These are phyloP conservation scores for Jackrogersella multiformis DNA, from an alignment of 495 filamentous ascomycete species.

Conservation along the genomic window DNA sequence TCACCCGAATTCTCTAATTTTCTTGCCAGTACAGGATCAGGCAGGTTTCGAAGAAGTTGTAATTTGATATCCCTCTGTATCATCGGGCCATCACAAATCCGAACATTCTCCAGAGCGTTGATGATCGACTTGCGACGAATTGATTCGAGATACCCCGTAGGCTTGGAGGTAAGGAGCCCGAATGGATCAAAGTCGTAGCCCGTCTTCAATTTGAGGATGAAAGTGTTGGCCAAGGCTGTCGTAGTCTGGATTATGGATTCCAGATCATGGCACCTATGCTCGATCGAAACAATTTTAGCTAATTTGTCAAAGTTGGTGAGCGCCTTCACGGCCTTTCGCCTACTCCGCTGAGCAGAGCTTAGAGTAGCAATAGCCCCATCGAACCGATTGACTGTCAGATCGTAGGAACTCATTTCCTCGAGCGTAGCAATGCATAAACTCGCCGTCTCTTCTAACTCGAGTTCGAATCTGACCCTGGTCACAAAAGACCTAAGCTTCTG, in stretches of 20 bases:
- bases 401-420: constrained; percentile 6
- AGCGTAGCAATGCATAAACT: constrained; percentile 4
- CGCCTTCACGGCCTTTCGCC: background rate
- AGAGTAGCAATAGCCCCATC: constrained; percentile 8
- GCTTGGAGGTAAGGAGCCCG: constrained; percentile 12
- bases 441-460: constrained; percentile 28
- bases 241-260: constrained; percentile 16
- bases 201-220: constrained; percentile 30
- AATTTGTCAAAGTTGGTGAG: constrained; percentile 10
- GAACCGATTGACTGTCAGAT: constrained; percentile 2
- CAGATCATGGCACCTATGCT: constrained; percentile 17
- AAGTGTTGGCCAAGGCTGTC: constrained; percentile 6
- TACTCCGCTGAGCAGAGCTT: constrained; percentile 17
- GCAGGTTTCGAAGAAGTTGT: constrained; percentile 27
- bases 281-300: constrained; percentile 15
- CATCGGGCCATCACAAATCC: constrained; percentile 22
- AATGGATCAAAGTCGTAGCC: constrained; percentile 26
- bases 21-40: constrained; percentile 15
- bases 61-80: constrained; percentile 24
- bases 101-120: constrained; percentile 30
- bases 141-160: background rate
- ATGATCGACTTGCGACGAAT: constrained; percentile 14
- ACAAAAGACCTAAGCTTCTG: constrained; percentile 9
- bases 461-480: background rate
- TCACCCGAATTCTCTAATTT: constrained; percentile 26